Percentiles rank a stretch among this genome's conserved stretches.
phyloP scores from a whole-genome alignment of 805 yeast genomes.

The Sugiyamaella floridensis region DNA sequence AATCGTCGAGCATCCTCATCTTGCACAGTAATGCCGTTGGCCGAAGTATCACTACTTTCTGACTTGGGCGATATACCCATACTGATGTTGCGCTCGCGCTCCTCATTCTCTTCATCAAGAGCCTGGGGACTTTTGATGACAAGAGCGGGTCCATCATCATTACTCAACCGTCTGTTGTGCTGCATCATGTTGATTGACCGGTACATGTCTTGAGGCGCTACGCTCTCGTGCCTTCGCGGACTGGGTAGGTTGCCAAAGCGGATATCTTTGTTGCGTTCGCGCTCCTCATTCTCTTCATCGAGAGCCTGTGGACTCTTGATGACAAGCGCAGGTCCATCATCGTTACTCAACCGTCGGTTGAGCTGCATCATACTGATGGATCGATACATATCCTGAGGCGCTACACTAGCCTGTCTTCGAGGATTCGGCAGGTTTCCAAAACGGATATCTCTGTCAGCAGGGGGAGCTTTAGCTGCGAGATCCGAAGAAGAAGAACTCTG shows the following conservation, averaged over 20 bases:
- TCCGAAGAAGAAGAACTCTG: constrained; percentile 9
- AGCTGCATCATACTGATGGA: constrained; percentile 73
- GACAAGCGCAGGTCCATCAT: constrained; percentile 63
- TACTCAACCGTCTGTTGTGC: constrained; percentile 26
- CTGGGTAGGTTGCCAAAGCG: constrained; percentile 51
- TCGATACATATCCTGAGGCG: constrained; percentile 77
- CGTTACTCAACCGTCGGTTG: constrained; percentile 28
- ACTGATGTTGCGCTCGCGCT: constrained; percentile 4
- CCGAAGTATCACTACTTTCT: background rate
- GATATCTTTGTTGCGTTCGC: constrained; percentile 31
- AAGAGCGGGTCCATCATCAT: constrained; percentile 59
- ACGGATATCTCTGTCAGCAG: constrained; percentile 35
- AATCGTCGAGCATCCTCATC: background rate
- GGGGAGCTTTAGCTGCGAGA: constrained; percentile 17
- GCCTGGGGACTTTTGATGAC: constrained; percentile 75
- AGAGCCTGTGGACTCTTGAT: constrained; percentile 74
- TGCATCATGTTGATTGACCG: constrained; percentile 79
- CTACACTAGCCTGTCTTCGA: constrained; percentile 37
- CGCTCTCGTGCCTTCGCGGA: constrained; percentile 30
- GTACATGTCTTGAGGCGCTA: constrained; percentile 78
- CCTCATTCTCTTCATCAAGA: constrained; percentile 36
- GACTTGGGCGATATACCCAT: background rate
- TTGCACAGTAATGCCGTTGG: background rate
- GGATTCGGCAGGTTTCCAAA: constrained; percentile 49
- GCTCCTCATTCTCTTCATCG: constrained; percentile 31